Percentiles rank a stretch among this genome's conserved stretches.
These are phyloP conservation scores for Poa annua DNA, from an alignment of 176 grass and related monocot species.

Conservation along the genomic window DNA sequence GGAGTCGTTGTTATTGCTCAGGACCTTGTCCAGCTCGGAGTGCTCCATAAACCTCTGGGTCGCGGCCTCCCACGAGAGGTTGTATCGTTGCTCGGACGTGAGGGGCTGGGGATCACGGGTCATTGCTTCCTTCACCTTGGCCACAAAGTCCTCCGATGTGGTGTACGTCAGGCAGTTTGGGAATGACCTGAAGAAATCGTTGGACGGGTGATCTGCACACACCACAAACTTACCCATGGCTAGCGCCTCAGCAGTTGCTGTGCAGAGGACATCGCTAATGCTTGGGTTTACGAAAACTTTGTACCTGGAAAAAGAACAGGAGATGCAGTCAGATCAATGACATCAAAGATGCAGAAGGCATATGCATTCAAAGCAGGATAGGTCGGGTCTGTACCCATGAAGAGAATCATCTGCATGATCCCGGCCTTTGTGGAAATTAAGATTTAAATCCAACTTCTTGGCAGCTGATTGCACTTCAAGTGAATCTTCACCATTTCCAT, in stretches of 20 bases:
- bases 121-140: constrained; percentile 88
- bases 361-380: neutral
- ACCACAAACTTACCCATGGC: constrained; percentile 95
- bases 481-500: constrained; percentile 90
- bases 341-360: neutral
- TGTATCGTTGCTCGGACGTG: constrained; percentile 71
- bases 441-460: constrained; percentile 78
- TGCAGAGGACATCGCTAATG: constrained; percentile 85
- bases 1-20: constrained; percentile 33
- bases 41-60: constrained; percentile 89
- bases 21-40: constrained; percentile 77
- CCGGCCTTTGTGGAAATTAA: constrained; percentile 86
- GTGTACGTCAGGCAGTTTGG: constrained; percentile 81
- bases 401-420: constrained; percentile 95
- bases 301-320: constrained; percentile 58
- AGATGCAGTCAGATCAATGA: constrained; percentile 10
- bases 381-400: constrained; percentile 65
- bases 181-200: constrained; percentile 89
- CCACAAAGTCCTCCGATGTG: constrained; percentile 80
- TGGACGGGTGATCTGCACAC: constrained; percentile 87
- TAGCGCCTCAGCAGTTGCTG: constrained; percentile 78
- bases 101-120: constrained; percentile 67
- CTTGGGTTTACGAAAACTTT: constrained; percentile 95
- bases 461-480: constrained; percentile 74
- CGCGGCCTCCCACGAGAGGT: constrained; percentile 91